Percentiles rank a stretch among this genome's conserved stretches.
Conservation (phyloP, 306 rosid genomes). For the Ormosia semicastrata region DNA sequence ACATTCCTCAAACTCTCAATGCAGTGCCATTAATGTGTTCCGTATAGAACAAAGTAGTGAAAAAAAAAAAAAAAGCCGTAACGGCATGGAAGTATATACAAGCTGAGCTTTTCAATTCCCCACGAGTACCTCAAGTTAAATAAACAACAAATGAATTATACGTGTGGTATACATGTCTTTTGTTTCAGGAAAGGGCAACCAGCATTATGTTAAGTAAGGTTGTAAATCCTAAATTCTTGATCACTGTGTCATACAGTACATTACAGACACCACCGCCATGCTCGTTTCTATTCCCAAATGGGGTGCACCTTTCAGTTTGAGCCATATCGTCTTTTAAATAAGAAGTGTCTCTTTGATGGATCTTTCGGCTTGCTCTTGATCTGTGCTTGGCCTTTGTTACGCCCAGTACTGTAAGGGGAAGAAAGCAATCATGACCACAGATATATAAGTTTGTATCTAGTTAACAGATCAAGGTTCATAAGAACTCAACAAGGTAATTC, state of each 20-base stretch:
- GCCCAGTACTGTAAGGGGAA: constrained; percentile 57
- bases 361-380: constrained; percentile 89
- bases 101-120: not conserved
- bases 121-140: not conserved
- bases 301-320: constrained; percentile 26
- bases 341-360: constrained; percentile 73
- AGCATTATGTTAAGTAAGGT: not conserved
- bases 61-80: not conserved
- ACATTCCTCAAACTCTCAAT: not conserved
- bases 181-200: not conserved
- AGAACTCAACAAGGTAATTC: not conserved
- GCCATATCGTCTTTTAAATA: constrained; percentile 64
- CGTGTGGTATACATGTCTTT: not conserved
- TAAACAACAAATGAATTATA: not conserved
- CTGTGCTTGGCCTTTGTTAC: constrained; percentile 55
- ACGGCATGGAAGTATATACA: not conserved
- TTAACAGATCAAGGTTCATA: not conserved
- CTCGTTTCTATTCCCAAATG: constrained; percentile 14
- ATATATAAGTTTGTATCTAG: not conserved
- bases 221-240: not conserved
- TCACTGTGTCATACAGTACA: not conserved
- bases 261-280: not conserved
- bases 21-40: not conserved
- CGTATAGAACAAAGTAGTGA: not conserved
- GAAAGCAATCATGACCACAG: not conserved